Percentiles rank a stretch among this genome's conserved stretches.
Evolutionary conservation across 106 monocot genomes (phyloP).

Genomic region (Allium cepa): DNA sequence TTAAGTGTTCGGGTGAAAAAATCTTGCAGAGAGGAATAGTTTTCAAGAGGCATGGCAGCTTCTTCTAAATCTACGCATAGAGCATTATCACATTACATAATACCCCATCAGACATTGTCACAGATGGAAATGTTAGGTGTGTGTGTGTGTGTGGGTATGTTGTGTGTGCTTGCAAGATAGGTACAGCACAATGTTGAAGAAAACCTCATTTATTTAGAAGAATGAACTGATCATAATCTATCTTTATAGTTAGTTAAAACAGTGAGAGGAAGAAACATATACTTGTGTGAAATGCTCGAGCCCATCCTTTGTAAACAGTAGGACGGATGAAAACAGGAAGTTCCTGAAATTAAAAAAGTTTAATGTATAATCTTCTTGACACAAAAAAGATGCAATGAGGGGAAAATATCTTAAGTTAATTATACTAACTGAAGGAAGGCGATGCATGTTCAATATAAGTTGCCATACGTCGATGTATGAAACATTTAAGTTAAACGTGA

Average conservation of each 20-base stretch:
- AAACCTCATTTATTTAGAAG: too few relatives aligned
- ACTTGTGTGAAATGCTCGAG: slow-evolving; percentile 90
- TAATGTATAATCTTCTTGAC: not conserved
- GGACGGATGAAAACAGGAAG: slow-evolving; percentile 63
- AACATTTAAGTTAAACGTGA: too few relatives aligned
- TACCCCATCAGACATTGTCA: too few relatives aligned
- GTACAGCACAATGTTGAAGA: too few relatives aligned
- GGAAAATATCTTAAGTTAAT: not conserved
- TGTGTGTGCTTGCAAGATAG: too few relatives aligned
- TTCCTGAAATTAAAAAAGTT: slow-evolving; percentile 34
- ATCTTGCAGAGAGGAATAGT: slow-evolving; percentile 79
- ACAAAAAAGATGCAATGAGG: not conserved
- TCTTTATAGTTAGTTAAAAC: not conserved
- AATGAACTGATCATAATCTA: too few relatives aligned
- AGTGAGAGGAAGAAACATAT: slow-evolving; percentile 11
- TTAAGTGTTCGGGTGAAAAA: slow-evolving; percentile 71
- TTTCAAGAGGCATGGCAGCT: slow-evolving; percentile 68
- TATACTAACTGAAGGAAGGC: not conserved
- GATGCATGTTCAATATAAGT: too few relatives aligned
- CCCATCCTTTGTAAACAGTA: slow-evolving; percentile 80
- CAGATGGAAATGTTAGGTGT: too few relatives aligned
- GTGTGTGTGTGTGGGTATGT: too few relatives aligned
- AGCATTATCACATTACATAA: too few relatives aligned
- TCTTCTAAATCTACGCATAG: slow-evolving; percentile 72
- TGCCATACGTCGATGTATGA: too few relatives aligned